A percentile compares a stretch with the other conserved stretches of the same genome.
phyloP scores from a whole-genome alignment of 1,139 yeast species.

The Yamadazyma sp. region DNA sequence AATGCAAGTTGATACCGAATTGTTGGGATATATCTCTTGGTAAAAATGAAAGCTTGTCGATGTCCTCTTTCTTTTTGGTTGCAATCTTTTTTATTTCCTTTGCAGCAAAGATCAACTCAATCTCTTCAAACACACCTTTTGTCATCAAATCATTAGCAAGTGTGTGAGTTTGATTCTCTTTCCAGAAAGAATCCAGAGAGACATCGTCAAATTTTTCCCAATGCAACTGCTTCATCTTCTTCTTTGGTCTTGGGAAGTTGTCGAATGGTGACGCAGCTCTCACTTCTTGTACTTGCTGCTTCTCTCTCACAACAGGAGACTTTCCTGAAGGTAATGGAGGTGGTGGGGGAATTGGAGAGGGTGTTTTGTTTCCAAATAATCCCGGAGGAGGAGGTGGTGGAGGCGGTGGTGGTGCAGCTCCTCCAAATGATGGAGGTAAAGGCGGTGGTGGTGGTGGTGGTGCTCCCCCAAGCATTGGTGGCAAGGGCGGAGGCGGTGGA shows the following conservation, averaged over 20 bases:
- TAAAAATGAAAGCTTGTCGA: constrained; percentile 58
- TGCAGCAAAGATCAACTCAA: constrained; percentile 77
- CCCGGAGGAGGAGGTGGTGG: constrained; percentile 26
- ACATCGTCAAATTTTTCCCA: constrained; percentile 73
- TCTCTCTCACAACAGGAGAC: constrained; percentile 9
- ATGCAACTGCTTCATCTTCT: constrained; percentile 75
- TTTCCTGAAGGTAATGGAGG: constrained; percentile 17
- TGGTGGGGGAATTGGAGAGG: constrained; percentile 23
- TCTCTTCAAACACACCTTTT: constrained; percentile 72
- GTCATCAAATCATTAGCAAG: constrained; percentile 62
- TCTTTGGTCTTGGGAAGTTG: constrained; percentile 70
- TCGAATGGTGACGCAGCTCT: constrained; percentile 47
- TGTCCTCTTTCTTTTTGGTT: constrained; percentile 46
- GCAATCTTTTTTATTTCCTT: constrained; percentile 65
- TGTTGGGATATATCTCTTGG: constrained; percentile 76
- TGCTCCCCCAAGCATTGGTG: constrained; percentile 18
- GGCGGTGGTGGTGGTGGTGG: constrained; percentile 27
- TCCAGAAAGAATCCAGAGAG: constrained; percentile 69
- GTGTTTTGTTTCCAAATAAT: constrained; percentile 13
- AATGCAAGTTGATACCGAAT: constrained; percentile 74
- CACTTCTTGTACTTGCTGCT: constrained; percentile 17
- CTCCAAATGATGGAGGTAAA: constrained; percentile 13
- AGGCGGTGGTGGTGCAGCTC: constrained; percentile 30
- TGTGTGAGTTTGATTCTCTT: constrained; percentile 29
- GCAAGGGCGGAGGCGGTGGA: constrained; percentile 14